phyloP scores from a whole-genome alignment of 78 protist species.

The Capsaspora owczarzaki region DNA sequence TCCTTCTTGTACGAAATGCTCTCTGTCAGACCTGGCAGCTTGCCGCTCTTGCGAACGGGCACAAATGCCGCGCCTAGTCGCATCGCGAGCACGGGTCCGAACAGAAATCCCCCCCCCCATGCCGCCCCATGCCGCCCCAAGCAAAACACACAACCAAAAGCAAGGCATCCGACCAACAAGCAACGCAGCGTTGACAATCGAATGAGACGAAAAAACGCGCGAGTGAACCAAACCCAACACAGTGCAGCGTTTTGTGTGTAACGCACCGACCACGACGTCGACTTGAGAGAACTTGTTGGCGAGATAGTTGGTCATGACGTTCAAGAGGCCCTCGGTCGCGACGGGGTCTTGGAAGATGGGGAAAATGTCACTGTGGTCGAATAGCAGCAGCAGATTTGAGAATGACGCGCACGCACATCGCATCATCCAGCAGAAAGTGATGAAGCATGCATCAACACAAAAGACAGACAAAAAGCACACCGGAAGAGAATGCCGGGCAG shows the following conservation, averaged over 20 bases:
- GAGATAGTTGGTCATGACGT: not conserved
- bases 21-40: slow-evolving; percentile 12
- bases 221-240: too few species aligned
- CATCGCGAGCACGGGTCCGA: slow-evolving; percentile 14
- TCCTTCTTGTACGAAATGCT: not conserved
- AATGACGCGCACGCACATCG: too few species aligned
- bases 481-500: not conserved
- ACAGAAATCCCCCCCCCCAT: slow-evolving; percentile 36
- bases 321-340: slow-evolving; percentile 4
- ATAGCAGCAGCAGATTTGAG: too few species aligned
- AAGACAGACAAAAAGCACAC: too few species aligned
- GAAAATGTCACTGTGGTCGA: not conserved
- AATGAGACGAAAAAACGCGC: too few species aligned
- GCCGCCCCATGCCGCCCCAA: too few species aligned
- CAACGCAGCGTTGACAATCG: too few species aligned
- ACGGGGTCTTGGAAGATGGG: slow-evolving; percentile 23
- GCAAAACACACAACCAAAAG: too few species aligned
- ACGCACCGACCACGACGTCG: slow-evolving; percentile 10
- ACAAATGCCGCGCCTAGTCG: slow-evolving; percentile 3
- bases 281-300: not conserved
- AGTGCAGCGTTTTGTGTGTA: too few species aligned
- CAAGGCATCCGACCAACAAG: too few species aligned
- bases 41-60: slow-evolving; percentile 38
- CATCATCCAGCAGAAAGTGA: too few species aligned
- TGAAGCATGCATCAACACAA: too few species aligned